Conservation (phyloP, 73 alveolate species). For the Blepharisma japonicum region DNA sequence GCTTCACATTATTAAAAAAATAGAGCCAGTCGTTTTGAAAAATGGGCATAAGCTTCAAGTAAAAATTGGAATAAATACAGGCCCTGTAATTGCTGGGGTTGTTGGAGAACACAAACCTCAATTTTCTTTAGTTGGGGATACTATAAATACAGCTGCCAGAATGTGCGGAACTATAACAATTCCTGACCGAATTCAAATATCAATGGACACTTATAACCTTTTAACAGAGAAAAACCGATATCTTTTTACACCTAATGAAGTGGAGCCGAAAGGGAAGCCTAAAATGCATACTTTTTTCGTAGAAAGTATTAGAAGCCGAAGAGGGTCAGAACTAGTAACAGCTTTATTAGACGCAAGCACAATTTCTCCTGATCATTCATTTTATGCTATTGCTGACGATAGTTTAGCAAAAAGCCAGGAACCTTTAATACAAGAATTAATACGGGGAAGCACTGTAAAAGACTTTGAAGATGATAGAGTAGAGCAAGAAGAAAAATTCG, state of each 20-base stretch:
- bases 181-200: slow-evolving; percentile 19
- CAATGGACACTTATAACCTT: neutral
- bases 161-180: slow-evolving; percentile 41
- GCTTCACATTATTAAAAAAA: neutral
- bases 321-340: no score
- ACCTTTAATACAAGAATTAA: neutral
- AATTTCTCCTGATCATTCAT: no score
- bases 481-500: neutral
- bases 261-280: slow-evolving; percentile 51
- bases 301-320: no score
- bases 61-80: slow-evolving; percentile 95
- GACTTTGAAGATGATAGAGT: neutral
- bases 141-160: slow-evolving; percentile 98
- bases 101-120: slow-evolving; percentile 98
- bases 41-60: slow-evolving; percentile 34
- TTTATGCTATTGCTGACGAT: no score
- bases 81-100: slow-evolving; percentile 97
- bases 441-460: neutral
- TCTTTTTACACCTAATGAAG: slow-evolving; percentile 29
- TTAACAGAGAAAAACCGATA: neutral
- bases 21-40: slow-evolving; percentile 19
- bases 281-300: slow-evolving; percentile 38
- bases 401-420: no score
- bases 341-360: no score
- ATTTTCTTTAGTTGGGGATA: slow-evolving; percentile 97